These are phyloP conservation scores for Geranium incanum DNA, from an alignment of 441 rosid species.

Conservation along the genomic window DNA sequence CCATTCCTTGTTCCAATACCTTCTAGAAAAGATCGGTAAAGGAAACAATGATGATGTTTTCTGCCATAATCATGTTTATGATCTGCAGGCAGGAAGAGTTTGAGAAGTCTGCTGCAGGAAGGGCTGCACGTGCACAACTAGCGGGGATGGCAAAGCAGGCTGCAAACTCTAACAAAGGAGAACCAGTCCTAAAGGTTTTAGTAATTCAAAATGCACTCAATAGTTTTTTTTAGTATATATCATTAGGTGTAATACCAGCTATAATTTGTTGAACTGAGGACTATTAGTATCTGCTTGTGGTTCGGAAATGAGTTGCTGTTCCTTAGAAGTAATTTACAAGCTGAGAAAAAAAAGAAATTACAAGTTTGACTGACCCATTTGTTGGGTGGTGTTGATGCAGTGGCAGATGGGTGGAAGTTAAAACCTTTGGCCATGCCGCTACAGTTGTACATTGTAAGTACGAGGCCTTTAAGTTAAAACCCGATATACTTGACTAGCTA, in stretches of 20 bases:
- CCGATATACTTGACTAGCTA: not conserved
- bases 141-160: constrained; percentile 72
- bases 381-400: constrained; percentile 40
- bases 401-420: constrained; percentile 51
- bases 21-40: not conserved
- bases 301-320: not conserved
- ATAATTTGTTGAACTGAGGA: not conserved
- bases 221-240: not conserved
- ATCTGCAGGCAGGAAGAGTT: constrained; percentile 69
- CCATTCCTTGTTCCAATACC: not conserved
- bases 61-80: not conserved
- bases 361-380: constrained; percentile 23
- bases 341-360: not conserved
- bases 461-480: not conserved
- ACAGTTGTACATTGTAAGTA: constrained; percentile 11
- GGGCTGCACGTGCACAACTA: constrained; percentile 79
- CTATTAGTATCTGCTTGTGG: not conserved
- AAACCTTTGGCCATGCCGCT: constrained; percentile 13
- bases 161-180: constrained; percentile 57
- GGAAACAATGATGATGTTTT: constrained; percentile 5
- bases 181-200: constrained; percentile 77
- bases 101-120: constrained; percentile 84
- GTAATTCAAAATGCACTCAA: not conserved
- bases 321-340: constrained; percentile 7
- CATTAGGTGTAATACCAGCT: not conserved